phyloP scores from a whole-genome alignment of 345 rosid genomes.

The Rhodomyrtus tomentosa region DNA sequence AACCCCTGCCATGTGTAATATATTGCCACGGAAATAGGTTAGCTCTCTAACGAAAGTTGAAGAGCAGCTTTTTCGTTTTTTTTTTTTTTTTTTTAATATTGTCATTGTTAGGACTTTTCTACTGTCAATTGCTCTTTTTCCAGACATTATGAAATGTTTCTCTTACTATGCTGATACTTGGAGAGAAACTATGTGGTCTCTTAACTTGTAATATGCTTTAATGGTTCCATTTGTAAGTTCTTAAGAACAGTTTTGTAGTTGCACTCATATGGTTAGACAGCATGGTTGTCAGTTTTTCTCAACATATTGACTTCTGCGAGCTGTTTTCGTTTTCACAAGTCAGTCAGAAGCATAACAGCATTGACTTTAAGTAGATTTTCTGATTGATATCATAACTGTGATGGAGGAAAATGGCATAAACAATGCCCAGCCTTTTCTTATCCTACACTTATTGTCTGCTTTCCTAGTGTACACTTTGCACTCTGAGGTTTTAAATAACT shows the following conservation, averaged over 20 bases:
- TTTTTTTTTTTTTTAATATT: not conserved
- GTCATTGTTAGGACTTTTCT: not conserved
- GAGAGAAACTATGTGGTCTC: not conserved
- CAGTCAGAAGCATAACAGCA: not conserved
- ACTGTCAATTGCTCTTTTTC: not conserved
- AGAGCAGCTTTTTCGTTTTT: not conserved
- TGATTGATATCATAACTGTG: not conserved
- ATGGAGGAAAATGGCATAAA: not conserved
- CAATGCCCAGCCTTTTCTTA: not conserved
- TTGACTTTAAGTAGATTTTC: not conserved
- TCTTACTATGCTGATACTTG: not conserved
- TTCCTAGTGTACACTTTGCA: not conserved
- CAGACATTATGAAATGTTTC: not conserved
- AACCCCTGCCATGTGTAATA: slow-evolving; percentile 87
- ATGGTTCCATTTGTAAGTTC: not conserved
- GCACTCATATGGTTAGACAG: not conserved
- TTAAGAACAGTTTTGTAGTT: not conserved
- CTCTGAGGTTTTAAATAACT: not conserved
- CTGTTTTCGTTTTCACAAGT: not conserved
- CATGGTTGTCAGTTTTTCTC: not conserved
- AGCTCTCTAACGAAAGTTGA: not conserved
- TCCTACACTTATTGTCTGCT: not conserved
- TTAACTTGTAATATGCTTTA: not conserved
- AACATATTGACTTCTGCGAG: not conserved
- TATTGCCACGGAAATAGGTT: slow-evolving; percentile 99